Conservation (phyloP, 345 rosid species). For the Reutealis trisperma region DNA sequence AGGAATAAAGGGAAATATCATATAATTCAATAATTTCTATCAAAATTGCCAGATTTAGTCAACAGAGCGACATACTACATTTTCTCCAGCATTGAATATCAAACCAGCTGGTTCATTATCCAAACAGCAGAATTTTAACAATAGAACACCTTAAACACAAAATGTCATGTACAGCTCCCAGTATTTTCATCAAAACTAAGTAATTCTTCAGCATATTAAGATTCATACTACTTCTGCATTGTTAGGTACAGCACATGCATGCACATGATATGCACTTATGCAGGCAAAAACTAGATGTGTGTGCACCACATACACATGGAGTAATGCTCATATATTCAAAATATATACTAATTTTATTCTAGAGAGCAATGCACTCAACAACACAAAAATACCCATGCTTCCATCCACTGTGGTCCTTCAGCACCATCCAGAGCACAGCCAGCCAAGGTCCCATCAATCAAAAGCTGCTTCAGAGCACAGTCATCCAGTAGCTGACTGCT, state of each 20-base stretch:
- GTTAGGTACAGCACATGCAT: not conserved
- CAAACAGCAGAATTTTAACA: not conserved
- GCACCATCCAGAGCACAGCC: constrained; percentile 99
- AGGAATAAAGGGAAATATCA: too few species aligned
- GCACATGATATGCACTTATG: not conserved
- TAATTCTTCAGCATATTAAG: not conserved
- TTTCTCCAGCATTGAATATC: not conserved
- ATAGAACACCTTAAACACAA: not conserved
- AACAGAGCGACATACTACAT: not conserved
- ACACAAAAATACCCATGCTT: constrained; percentile 88
- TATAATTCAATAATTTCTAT: too few species aligned
- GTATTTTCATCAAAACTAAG: not conserved
- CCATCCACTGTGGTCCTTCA: constrained; percentile 99
- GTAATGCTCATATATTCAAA: not conserved
- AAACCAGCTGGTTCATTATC: not conserved
- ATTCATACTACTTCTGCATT: not conserved
- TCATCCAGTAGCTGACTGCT: constrained; percentile 95
- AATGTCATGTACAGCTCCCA: not conserved
- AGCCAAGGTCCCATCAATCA: constrained; percentile 93
- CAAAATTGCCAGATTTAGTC: not conserved
- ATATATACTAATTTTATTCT: not conserved
- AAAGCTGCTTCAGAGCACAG: constrained; percentile 87
- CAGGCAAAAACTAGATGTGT: not conserved
- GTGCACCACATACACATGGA: not conserved
- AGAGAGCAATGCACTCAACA: constrained; percentile 7